Evolutionary conservation across 768 basidiomycete genomes (phyloP), one percentile per base, ranked within the genome.

Genomic region (Macrolepiota fuliginosa): DNA sequence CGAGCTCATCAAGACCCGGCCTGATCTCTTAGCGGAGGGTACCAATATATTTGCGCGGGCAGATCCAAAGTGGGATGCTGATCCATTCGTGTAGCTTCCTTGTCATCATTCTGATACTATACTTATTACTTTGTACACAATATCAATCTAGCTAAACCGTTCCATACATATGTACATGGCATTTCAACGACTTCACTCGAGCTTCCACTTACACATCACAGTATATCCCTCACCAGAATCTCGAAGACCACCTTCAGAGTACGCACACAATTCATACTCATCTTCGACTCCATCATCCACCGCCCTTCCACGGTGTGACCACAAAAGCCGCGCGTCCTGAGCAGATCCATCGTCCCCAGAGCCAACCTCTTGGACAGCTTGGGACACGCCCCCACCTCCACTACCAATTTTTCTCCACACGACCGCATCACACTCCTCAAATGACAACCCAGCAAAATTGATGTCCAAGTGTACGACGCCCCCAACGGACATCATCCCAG

Each of bases 381-480:
- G 52, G 35, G 36, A 37, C n/a, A 54, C 36, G 4, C 53, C 29
- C 6, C 12, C 53, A 39, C n/a, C 22, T 7, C 22, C 53, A 17
- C 42, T 15, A 45, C n/a, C 42, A 19, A 6, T 45, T 27, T 61
- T 61, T 40, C 52, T 53, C 59, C 59, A 61, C 22, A 19, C 42
- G 32, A 61, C 36, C 4, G 40, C 51, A 45, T 22, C 15, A 25
- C 59, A 61, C 42, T 61, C 52, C 42, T 61, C 52, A 25, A 61
- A 61, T 35, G 51, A 29, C 32, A 78, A 66, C n/a, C 65, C 59
- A 3, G 63, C 64, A 62, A 80, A 80, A 58, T 79, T 72, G 36
- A 81, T 66, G 46, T 68, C 73, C 6, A 81, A 53, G 59, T 81
- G 81, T 17, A 72, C 72, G 55, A 83, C 73, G 47, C 68, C 69